Evolutionary conservation across 345 rosid species (phyloP).

Genomic region (Rhizophora mangle): DNA sequence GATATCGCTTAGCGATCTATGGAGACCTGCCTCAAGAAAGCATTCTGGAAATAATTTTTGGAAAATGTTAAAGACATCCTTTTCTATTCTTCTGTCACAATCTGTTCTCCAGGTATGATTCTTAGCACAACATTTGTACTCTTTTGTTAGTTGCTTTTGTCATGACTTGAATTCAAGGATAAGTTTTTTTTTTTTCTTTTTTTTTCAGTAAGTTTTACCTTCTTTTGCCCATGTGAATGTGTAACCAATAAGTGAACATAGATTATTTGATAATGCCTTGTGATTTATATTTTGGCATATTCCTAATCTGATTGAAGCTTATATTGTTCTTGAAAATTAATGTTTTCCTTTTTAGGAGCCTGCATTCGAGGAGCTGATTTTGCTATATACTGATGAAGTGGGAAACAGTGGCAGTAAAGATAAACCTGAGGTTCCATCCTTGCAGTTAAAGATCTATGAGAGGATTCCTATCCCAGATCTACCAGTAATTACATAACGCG

Average conservation of each 20-base stretch:
- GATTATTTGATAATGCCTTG: background rate
- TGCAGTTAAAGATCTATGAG: constrained; percentile 80
- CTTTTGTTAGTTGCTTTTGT: constrained; percentile 13
- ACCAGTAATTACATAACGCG: constrained; percentile 53
- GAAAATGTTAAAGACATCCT: constrained; percentile 69
- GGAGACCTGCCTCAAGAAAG: constrained; percentile 83
- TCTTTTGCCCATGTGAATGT: constrained; percentile 5
- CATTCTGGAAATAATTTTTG: constrained; percentile 62
- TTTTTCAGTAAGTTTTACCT: background rate
- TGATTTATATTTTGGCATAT: constrained; percentile 4
- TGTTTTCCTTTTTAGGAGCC: constrained; percentile 64
- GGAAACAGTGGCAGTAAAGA: constrained; percentile 36
- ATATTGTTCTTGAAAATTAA: constrained; percentile 22
- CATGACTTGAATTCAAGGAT: constrained; percentile 6
- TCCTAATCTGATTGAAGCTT: background rate
- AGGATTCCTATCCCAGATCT: constrained; percentile 94
- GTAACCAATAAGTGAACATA: background rate
- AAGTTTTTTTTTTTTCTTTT: background rate
- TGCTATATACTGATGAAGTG: constrained; percentile 63
- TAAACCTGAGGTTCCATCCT: constrained; percentile 51
- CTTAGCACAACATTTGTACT: background rate
- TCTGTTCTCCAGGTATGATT: constrained; percentile 77
- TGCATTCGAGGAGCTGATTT: constrained; percentile 79
- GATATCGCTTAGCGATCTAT: constrained; percentile 84
- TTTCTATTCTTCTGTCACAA: constrained; percentile 81